Conservation (phyloP, 1,284 basidiomycete genomes). For the Apiotrichum gracile region DNA sequence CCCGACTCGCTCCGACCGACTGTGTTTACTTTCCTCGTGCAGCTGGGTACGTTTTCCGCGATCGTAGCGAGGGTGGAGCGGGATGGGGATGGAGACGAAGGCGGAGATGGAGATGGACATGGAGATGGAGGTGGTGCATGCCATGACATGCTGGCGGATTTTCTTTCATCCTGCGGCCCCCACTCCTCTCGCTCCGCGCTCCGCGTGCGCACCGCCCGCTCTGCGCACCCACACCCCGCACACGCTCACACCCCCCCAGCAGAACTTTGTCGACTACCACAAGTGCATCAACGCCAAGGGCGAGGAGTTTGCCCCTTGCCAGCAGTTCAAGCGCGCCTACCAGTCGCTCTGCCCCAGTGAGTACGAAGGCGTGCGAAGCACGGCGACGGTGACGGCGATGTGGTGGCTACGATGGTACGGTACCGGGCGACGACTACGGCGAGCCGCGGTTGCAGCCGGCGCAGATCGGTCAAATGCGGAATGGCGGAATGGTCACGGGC, state of each 20-base stretch:
- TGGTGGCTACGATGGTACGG: no score
- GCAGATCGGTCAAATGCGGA: no score
- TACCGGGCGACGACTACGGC: no score
- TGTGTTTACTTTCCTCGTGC: background rate
- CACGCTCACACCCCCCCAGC: conserved; percentile 54
- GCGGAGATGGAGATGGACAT: background rate
- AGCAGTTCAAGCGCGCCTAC: conserved; percentile 97
- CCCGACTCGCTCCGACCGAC: conserved; percentile 1
- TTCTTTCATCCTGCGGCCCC: no score
- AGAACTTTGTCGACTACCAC: conserved; percentile 97
- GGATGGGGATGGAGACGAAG: background rate
- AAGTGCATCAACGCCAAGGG: conserved; percentile 96
- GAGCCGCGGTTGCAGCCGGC: no score
- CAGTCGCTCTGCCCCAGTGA: conserved; percentile 95
- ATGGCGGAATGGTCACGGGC: no score
- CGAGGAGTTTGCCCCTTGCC: conserved; percentile 95
- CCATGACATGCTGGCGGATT: no score
- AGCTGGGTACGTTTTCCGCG: conserved; percentile 13
- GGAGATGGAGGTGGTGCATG: no score
- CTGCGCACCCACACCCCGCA: background rate
- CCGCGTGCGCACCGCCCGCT: no score
- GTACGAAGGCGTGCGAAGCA: conserved; percentile 42
- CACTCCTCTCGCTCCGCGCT: no score
- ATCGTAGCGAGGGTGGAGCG: background rate
- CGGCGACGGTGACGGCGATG: background rate